These are phyloP conservation scores for Blumeria hordei DNA, from an alignment of 2,329 filamentous ascomycete species.

Conservation along the genomic window DNA sequence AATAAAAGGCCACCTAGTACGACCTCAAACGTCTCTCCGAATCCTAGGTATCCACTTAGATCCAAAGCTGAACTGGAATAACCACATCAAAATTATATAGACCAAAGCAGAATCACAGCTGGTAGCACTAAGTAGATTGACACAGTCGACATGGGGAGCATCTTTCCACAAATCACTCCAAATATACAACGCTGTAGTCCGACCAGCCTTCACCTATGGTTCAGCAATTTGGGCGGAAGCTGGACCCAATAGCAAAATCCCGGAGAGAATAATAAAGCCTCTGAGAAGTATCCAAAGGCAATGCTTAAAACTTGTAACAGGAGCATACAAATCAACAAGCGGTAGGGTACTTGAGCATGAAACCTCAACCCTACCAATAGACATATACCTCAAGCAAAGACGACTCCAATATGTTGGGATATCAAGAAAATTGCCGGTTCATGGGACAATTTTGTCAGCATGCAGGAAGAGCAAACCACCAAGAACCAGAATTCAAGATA, in stretches of 20 bases:
- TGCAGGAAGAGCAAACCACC: neutral
- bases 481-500: neutral
- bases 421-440: neutral
- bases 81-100: neutral
- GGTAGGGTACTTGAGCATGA: neutral
- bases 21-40: neutral
- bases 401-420: neutral
- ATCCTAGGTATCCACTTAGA: neutral
- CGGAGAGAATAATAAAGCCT: neutral
- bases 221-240: neutral
- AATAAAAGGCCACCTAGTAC: neutral
- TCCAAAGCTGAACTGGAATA: neutral
- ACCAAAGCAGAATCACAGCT: neutral
- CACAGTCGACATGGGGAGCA: conserved; percentile 1
- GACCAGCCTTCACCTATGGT: neutral
- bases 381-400: neutral
- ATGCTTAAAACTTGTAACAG: neutral
- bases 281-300: neutral
- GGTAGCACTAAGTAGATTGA: neutral
- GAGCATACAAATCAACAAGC: neutral
- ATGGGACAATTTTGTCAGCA: neutral
- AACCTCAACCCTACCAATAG: neutral
- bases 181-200: neutral
- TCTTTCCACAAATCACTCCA: neutral
- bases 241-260: neutral